A percentile compares a stretch with the other conserved stretches of the same genome.
Evolutionary conservation across 345 rosid species (phyloP).

Genomic region (Pistacia atlantica): DNA sequence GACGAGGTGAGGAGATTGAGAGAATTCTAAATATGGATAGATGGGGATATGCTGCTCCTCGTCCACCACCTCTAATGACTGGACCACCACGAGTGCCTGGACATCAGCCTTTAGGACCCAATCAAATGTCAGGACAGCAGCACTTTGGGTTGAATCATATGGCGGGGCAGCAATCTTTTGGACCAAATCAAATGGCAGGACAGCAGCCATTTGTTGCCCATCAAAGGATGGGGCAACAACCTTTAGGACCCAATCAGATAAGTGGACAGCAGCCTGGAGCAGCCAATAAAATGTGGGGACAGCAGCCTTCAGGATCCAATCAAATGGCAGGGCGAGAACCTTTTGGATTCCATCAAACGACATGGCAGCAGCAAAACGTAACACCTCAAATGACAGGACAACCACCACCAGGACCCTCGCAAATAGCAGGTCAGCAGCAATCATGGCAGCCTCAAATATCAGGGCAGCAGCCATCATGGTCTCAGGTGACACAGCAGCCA

Average conservation of each 20-base stretch:
- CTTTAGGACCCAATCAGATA: constrained; percentile 11
- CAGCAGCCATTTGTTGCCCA: neutral
- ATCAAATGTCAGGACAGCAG: constrained; percentile 21
- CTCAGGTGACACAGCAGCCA: constrained; percentile 13
- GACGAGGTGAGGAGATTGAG: constrained; percentile 67
- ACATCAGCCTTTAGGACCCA: constrained; percentile 4
- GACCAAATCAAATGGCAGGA: constrained; percentile 8
- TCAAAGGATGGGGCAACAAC: constrained; percentile 14
- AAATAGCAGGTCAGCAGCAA: constrained; percentile 27
- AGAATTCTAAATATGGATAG: constrained; percentile 51
- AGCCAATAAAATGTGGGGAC: constrained; percentile 20
- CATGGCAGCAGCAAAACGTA: constrained; percentile 29
- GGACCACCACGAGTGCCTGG: constrained; percentile 25
- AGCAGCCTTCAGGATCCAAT: constrained; percentile 4
- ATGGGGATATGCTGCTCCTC: constrained; percentile 35
- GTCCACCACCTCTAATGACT: constrained; percentile 22
- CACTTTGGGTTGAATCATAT: constrained; percentile 25
- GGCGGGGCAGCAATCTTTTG: constrained; percentile 10
- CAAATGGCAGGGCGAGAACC: constrained; percentile 11
- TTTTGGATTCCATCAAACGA: constrained; percentile 21
- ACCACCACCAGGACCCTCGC: constrained; percentile 15
- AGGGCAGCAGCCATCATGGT: constrained; percentile 26
- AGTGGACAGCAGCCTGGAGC: constrained; percentile 14
- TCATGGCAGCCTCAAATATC: constrained; percentile 34
- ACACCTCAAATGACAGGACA: constrained; percentile 27